Percentiles rank a stretch among this genome's conserved stretches.
These are phyloP conservation scores for Hordeum vulgare DNA, from an alignment of 176 grass and related monocot species.

Conservation along the genomic window DNA sequence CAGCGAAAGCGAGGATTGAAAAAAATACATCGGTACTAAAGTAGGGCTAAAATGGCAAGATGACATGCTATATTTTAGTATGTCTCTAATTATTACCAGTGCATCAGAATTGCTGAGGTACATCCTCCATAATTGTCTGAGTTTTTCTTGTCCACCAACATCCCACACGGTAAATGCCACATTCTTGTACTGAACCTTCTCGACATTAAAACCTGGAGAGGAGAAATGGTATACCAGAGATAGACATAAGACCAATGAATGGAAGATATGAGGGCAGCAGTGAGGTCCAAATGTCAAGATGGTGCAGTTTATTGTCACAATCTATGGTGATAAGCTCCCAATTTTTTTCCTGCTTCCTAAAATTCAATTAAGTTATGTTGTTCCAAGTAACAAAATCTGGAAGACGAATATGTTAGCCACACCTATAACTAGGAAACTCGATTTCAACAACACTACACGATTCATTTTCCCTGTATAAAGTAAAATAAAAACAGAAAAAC, in stretches of 20 bases:
- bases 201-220: constrained; percentile 78
- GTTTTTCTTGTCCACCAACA: constrained; percentile 92
- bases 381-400: background rate
- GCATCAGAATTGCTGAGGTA: constrained; percentile 91
- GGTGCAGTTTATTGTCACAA: background rate
- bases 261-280: background rate
- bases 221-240: background rate
- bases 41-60: background rate
- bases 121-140: constrained; percentile 81
- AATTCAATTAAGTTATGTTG: background rate
- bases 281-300: background rate
- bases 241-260: background rate
- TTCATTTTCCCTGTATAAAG: background rate
- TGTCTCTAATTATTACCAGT: constrained; percentile 45
- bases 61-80: background rate
- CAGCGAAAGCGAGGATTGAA: background rate
- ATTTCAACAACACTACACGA: background rate
- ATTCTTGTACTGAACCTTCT: constrained; percentile 97
- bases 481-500: background rate
- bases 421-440: background rate
- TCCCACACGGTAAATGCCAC: constrained; percentile 92
- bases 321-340: background rate
- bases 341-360: background rate
- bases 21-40: background rate
- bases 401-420: background rate